Percentiles rank a stretch among this genome's conserved stretches.
Conservation (phyloP, 83 land plant species). For the Diphasiastrum complanatum region DNA sequence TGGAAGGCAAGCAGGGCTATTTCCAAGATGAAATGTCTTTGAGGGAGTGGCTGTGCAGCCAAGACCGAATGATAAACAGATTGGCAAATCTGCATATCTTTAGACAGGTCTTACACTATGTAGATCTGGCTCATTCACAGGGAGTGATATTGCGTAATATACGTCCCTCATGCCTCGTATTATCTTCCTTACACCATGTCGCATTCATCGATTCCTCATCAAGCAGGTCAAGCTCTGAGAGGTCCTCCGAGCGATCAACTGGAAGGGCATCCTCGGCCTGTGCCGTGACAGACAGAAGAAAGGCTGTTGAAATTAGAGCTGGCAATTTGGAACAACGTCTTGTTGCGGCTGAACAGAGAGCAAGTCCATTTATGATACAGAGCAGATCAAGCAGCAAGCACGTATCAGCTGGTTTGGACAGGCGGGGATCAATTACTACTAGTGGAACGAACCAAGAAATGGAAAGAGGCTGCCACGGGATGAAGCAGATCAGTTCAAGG, state of each 20-base stretch:
- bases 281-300: neutral
- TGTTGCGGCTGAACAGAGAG: neutral
- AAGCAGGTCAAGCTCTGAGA: neutral
- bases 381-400: neutral
- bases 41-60: slow-evolving; percentile 8
- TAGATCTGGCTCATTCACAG: slow-evolving; percentile 11
- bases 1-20: no score
- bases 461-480: no score
- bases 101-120: slow-evolving; percentile 8
- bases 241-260: slow-evolving; percentile 9
- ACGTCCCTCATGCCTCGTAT: slow-evolving; percentile 6
- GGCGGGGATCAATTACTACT: neutral
- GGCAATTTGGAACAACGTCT: neutral
- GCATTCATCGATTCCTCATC: slow-evolving; percentile 1
- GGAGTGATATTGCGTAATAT: slow-evolving; percentile 9
- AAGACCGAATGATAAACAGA: neutral
- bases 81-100: slow-evolving; percentile 10
- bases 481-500: neutral
- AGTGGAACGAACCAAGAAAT: neutral
- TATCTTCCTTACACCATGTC: neutral
- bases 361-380: neutral
- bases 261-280: neutral
- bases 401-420: neutral
- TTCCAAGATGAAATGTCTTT: slow-evolving; percentile 4
- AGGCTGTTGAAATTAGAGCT: neutral